Conservation (phyloP, 139 green algal species). For the Pleodorina starrii region DNA sequence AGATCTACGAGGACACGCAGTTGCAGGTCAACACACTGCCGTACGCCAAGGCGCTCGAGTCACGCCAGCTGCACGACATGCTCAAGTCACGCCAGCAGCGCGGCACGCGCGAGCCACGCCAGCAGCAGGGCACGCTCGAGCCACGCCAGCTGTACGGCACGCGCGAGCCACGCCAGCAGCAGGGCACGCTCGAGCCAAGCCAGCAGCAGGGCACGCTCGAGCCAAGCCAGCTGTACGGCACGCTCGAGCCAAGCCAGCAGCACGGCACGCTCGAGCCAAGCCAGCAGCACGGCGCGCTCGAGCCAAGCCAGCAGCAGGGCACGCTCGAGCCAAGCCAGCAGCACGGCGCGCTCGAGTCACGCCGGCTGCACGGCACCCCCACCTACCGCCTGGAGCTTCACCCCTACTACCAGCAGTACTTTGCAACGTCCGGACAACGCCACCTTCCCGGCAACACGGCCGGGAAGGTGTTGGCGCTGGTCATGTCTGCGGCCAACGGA, state of each 20-base stretch:
- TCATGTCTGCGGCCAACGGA: conserved; percentile 17
- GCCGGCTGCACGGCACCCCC: conserved; percentile 41
- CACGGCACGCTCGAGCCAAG: background rate
- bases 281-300: conserved; percentile 43
- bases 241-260: conserved; percentile 5
- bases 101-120: background rate
- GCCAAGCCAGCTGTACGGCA: background rate
- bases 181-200: too few relatives aligned
- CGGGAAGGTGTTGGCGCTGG: conserved; percentile 7
- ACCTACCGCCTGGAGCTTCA: conserved; percentile 60
- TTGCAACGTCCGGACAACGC: background rate
- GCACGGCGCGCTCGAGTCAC: conserved; percentile 24
- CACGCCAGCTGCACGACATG: conserved; percentile 19
- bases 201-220: too few relatives aligned
- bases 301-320: background rate
- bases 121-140: conserved; percentile 41
- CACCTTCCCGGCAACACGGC: too few relatives aligned
- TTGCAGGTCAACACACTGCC: background rate
- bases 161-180: background rate
- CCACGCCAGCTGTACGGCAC: background rate
- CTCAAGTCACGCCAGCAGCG: conserved; percentile 55
- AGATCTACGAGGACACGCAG: background rate
- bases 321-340: background rate
- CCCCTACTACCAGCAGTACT: conserved; percentile 47
- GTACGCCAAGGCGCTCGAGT: conserved; percentile 27